phyloP scores from a whole-genome alignment of 2,329 filamentous ascomycete genomes.

The Alternaria alternata region DNA sequence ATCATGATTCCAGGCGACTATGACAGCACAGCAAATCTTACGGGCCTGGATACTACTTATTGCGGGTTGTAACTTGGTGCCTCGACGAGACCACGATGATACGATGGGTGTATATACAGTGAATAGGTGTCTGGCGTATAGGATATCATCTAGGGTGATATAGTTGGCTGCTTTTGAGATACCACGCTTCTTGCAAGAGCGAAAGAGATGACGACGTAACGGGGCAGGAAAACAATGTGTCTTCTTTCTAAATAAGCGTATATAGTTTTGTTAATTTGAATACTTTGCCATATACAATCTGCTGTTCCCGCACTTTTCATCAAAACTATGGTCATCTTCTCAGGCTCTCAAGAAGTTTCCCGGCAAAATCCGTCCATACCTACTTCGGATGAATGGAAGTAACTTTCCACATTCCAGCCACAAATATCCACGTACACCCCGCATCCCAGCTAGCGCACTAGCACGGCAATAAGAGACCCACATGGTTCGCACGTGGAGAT shows the following conservation, averaged over 20 bases:
- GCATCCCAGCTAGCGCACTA: conserved; percentile 1
- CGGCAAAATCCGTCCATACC: neutral
- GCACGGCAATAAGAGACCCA: neutral
- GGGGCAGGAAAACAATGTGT: no score
- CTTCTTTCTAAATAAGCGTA: neutral
- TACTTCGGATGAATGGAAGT: conserved; percentile 1
- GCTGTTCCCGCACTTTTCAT: neutral
- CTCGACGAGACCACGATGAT: neutral
- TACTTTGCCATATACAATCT: neutral
- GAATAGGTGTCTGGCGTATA: neutral
- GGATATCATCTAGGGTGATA: neutral
- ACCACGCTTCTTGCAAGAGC: conserved; percentile 31
- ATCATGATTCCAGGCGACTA: conserved; percentile 47
- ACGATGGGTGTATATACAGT: conserved; percentile 2
- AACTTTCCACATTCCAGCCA: neutral
- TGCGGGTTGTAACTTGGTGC: conserved; percentile 41
- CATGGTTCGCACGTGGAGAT: conserved; percentile 11
- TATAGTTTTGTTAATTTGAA: neutral
- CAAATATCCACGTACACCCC: neutral
- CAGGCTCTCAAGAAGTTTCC: neutral
- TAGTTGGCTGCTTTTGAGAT: conserved; percentile 25
- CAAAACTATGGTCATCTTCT: neutral
- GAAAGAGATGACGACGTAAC: conserved; percentile 9
- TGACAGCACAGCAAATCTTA: conserved; percentile 39
- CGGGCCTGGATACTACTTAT: conserved; percentile 52